These are phyloP conservation scores for Calonectria leucothoes DNA, from an alignment of 2,329 filamentous ascomycete genomes.

Conservation along the genomic window DNA sequence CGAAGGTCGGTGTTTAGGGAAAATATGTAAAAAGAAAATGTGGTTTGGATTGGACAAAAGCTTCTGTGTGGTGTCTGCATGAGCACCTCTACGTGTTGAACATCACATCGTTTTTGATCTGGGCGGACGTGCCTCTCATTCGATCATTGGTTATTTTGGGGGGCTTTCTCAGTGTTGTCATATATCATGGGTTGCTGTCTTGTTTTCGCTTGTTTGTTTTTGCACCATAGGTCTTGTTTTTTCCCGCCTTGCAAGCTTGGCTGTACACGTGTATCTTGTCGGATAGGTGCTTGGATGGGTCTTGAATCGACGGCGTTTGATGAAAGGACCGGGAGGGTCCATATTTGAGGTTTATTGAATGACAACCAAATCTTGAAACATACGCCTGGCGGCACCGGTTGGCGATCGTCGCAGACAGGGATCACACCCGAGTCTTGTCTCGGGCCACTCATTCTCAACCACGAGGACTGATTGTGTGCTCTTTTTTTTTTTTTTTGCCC, in stretches of 20 bases:
- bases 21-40: slow-evolving; percentile 63
- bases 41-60: neutral
- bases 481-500: neutral
- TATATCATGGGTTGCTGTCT: slow-evolving; percentile 28
- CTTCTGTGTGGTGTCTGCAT: neutral
- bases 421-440: neutral
- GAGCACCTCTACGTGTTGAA: neutral
- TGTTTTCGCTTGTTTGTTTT: slow-evolving; percentile 2
- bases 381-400: neutral
- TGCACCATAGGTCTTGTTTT: slow-evolving; percentile 11
- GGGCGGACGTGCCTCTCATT: slow-evolving; percentile 4
- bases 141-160: slow-evolving; percentile 15
- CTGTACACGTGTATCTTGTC: slow-evolving; percentile 24
- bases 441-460: neutral
- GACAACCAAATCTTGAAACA: slow-evolving; percentile 10
- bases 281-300: slow-evolving; percentile 15
- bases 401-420: neutral
- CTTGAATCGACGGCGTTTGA: slow-evolving; percentile 33
- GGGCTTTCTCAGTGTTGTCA: slow-evolving; percentile 32
- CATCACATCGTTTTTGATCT: slow-evolving; percentile 8
- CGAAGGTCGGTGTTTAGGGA: slow-evolving; percentile 78
- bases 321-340: slow-evolving; percentile 22
- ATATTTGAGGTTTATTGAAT: slow-evolving; percentile 23
- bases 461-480: neutral
- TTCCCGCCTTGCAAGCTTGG: slow-evolving; percentile 22